Percentiles rank a stretch among this genome's conserved stretches.
phyloP scores from a whole-genome alignment of 1,284 basidiomycete species.

The Apiotrichum sp. region DNA sequence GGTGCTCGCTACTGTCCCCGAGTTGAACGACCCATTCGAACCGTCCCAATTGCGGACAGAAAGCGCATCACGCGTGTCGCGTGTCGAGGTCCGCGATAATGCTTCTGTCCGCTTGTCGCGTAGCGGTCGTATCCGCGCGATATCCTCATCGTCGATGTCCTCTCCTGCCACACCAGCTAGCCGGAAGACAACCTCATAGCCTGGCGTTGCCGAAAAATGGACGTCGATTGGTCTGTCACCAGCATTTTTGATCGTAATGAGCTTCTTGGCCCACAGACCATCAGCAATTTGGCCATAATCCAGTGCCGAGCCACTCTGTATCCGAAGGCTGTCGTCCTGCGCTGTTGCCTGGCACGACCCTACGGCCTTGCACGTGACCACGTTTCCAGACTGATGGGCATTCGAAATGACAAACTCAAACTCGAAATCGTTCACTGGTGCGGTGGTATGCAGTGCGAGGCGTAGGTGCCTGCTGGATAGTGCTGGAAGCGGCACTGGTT shows the following conservation, averaged over 20 bases:
- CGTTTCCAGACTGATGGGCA: slow-evolving; percentile 38
- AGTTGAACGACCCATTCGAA: neutral
- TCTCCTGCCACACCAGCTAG: slow-evolving; percentile 47
- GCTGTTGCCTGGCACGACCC: slow-evolving; percentile 33
- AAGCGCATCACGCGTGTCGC: slow-evolving; percentile 13
- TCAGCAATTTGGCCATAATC: slow-evolving; percentile 51
- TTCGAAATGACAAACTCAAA: slow-evolving; percentile 44
- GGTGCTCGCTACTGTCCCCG: neutral
- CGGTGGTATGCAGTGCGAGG: slow-evolving; percentile 29
- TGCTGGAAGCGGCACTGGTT: slow-evolving; percentile 39
- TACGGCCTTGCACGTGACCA: slow-evolving; percentile 34
- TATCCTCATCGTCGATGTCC: slow-evolving; percentile 38
- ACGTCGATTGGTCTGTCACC: slow-evolving; percentile 49
- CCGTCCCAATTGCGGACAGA: neutral
- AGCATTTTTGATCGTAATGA: slow-evolving; percentile 49
- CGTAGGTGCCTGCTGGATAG: slow-evolving; percentile 41
- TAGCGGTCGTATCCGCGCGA: slow-evolving; percentile 17
- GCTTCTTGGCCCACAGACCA: slow-evolving; percentile 49
- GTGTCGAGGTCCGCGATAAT: slow-evolving; percentile 33
- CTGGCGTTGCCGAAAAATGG: slow-evolving; percentile 45
- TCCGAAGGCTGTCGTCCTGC: slow-evolving; percentile 45
- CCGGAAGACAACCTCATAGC: slow-evolving; percentile 49
- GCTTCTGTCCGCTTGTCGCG: slow-evolving; percentile 13
- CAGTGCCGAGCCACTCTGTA: slow-evolving; percentile 47
- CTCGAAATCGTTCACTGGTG: slow-evolving; percentile 34